Base-by-base conservation (phyloP, 495 filamentous ascomycete genomes). In the Cladorrhinum samala region DNA sequence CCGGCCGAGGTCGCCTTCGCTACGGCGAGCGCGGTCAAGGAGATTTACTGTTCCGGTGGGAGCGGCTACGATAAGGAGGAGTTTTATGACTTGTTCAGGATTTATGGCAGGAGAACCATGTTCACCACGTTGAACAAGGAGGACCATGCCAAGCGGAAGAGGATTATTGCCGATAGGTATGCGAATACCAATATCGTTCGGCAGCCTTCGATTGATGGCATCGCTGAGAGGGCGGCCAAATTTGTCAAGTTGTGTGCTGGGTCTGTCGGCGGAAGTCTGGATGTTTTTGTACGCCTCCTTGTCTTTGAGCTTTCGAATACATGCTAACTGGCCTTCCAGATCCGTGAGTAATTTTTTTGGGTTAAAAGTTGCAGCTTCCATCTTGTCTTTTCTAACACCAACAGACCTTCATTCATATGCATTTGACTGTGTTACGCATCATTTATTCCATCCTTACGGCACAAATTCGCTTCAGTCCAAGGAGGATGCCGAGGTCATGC, bases 41-140 rank as follows among this genome's bases (percentile, higher is more conserved):
- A 85, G 61, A 86, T 86, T 18, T 86, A 86, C 62, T 72, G 75
- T 24, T 80, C 77, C 0, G 79, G 79, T 1, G 83, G 83, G 0
- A 84, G 82, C 57, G 83, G 83, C 7, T 86, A 83, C 56, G 77
- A 85, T 49, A 86, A 86, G 68, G 86, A 82, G 0, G 80, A 83
- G 55, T 83, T 82, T 49, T 87, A 86, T 66, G 72, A 78, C 38
- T 60, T 84, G 9, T 87, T 87, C 58, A 74, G 69, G 52, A 72
- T 83, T 24, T 84, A 78, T 58, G 74, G 72, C 16, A 70, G 69
- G 24, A 80, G 80, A 52, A 83, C 80, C 3, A 82, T 83, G 76
- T 82, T 85, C 36, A 82, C 80, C 7, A 83, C 79, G 1, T 55
- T 83, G 23, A 70, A 71, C 13, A 83, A 80, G 46, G 73, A 77